Conservation (phyloP, 192 early-diverging fungal genomes). For the Coemansia biformis region DNA sequence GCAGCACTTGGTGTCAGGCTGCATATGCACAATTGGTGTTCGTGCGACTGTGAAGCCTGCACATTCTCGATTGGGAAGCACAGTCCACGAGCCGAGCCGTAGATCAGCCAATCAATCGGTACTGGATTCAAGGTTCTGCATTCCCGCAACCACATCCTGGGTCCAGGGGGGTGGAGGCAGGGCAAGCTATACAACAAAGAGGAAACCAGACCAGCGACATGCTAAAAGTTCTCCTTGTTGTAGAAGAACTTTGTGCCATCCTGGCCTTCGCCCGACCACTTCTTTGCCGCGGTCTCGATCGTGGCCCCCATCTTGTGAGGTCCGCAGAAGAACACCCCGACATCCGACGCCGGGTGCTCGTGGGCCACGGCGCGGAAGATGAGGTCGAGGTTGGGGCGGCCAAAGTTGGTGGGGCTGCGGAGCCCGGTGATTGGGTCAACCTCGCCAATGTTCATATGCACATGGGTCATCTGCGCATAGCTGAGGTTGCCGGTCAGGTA, state of each 20-base stretch:
- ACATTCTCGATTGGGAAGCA: too few relatives aligned
- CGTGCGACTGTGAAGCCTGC: too few relatives aligned
- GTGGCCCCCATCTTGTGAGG: conserved; percentile 62
- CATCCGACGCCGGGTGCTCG: conserved; percentile 66
- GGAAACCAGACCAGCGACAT: too few relatives aligned
- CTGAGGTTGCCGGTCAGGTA: conserved; percentile 69
- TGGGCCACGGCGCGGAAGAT: conserved; percentile 63
- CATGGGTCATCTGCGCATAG: conserved; percentile 53
- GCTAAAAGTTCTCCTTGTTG: conserved; percentile 62
- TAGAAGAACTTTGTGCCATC: conserved; percentile 71
- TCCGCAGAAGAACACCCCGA: conserved; percentile 87
- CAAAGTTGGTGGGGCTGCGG: conserved; percentile 69
- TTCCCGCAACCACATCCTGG: too few relatives aligned
- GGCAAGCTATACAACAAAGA: too few relatives aligned
- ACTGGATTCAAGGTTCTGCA: too few relatives aligned
- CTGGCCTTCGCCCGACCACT: conserved; percentile 55
- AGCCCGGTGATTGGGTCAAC: conserved; percentile 70
- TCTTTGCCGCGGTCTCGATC: conserved; percentile 61
- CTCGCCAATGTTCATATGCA: conserved; percentile 53
- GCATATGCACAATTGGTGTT: too few relatives aligned
- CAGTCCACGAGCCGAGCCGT: too few relatives aligned
- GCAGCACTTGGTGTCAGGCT: too few relatives aligned
- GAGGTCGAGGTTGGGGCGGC: conserved; percentile 70
- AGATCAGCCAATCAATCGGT: too few relatives aligned
- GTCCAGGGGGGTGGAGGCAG: too few relatives aligned